Evolutionary conservation across 208 protist genomes (phyloP), one percentile per base, ranked within the genome.

Genomic region (Leishmania tarentolae): DNA sequence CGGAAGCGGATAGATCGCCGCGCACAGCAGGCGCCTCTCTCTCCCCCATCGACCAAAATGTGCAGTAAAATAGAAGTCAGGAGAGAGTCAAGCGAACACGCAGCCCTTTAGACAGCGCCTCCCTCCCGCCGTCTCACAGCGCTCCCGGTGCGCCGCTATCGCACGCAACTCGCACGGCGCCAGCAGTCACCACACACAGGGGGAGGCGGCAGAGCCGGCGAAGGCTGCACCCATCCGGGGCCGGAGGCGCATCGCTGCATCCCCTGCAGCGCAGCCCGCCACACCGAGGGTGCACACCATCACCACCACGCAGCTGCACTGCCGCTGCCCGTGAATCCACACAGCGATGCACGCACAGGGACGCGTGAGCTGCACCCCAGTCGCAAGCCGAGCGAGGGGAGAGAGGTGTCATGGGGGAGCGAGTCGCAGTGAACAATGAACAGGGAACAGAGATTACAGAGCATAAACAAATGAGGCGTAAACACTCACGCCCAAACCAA

Each of bases 21-120:
- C 8, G 59, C 19, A 9, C 0, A n/a, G 8, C 59, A 65, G 13
- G 28, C 59, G 56, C 56, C 56, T 35, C 6, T 11, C 0, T 8
- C n/a, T 65, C 28, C 17, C 19, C 28, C 8, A 2, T 65, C n/a
- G 3, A 11, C 28, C 7, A 66, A 4, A 15, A 66, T 0, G 28
- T 61, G n/a, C 61, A 40, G 21, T 40, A n/a, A 1, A 66, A 66
- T 9, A 66, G 31, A 66, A 37, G 59, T 6, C 17, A 17, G 0
- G 37, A 69, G 21, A 7, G 65, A 69, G 35, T 46, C 17, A 40
- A 44, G 1, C 13, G 37, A 46, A 5, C 13, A 40, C 0, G 0
- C 0, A 0, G 0, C 13, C 21, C 59, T 17, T 37, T 17, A 4
- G 8, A 37, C 9, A 0, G 4, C 37, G 6, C n/a, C n/a, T 2